These are phyloP conservation scores for Talaromyces stipitatus DNA, from an alignment of 495 filamentous ascomycete genomes.

Conservation along the genomic window DNA sequence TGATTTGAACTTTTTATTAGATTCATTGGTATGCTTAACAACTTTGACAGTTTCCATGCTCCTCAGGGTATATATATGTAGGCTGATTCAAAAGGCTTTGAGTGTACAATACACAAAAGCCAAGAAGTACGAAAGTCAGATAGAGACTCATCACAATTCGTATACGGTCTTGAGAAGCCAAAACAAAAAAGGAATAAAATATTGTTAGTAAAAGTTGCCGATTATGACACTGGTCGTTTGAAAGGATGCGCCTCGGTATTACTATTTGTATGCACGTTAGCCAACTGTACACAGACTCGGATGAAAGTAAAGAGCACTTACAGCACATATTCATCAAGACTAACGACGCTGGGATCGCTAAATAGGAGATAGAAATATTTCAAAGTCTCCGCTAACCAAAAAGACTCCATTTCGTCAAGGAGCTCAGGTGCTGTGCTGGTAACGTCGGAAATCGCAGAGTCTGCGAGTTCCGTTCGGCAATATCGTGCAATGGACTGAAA, in stretches of 20 bases:
- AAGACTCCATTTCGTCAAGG: conserved; percentile 46
- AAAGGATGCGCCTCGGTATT: conserved; percentile 52
- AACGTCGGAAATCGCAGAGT: conserved; percentile 71
- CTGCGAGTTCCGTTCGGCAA: conserved; percentile 58
- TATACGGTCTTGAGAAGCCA: neutral
- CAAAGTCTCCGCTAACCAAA: conserved; percentile 68
- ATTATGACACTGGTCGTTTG: conserved; percentile 32
- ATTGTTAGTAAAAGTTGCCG: neutral
- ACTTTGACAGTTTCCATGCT: neutral
- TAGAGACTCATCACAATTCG: neutral
- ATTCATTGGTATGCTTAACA: neutral
- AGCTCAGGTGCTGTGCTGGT: conserved; percentile 37
- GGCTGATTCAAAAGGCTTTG: neutral
- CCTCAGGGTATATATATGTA: neutral
- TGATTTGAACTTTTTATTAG: neutral
- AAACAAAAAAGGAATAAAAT: neutral
- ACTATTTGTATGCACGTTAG: conserved; percentile 20
- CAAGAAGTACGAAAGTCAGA: neutral
- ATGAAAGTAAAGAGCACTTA: conserved; percentile 21
- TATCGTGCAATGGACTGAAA: conserved; percentile 63
- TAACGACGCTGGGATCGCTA: conserved; percentile 61
- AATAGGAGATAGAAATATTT: conserved; percentile 80
- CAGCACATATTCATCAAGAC: conserved; percentile 80
- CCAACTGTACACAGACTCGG: neutral
- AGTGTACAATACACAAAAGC: neutral